A percentile compares a stretch with the other conserved stretches of the same genome.
phyloP scores from a whole-genome alignment of 345 rosid genomes.

The Firmiana major region DNA sequence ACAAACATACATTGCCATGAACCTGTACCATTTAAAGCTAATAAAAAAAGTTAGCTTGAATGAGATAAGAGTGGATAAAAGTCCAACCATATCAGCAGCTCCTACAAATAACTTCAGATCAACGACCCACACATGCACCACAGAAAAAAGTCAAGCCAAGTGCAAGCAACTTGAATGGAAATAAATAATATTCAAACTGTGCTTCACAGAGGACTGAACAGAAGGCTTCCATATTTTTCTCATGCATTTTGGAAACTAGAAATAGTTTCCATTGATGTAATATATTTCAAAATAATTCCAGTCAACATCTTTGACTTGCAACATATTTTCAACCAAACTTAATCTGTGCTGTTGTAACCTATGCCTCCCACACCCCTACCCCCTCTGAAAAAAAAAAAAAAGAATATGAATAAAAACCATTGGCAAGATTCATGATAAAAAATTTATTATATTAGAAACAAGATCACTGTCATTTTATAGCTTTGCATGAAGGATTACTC shows the following conservation, averaged over 20 bases:
- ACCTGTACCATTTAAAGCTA: slow-evolving; percentile 47
- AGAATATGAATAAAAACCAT: too few relatives aligned
- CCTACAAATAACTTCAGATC: not conserved
- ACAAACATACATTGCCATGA: slow-evolving; percentile 96
- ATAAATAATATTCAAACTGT: not conserved
- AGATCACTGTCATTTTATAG: too few relatives aligned
- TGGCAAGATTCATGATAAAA: too few relatives aligned
- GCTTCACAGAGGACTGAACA: not conserved
- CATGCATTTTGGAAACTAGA: not conserved
- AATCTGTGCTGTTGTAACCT: too few relatives aligned
- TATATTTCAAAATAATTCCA: not conserved
- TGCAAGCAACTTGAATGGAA: not conserved
- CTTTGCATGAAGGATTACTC: too few relatives aligned
- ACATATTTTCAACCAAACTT: too few relatives aligned
- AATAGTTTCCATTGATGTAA: not conserved
- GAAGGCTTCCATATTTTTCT: not conserved
- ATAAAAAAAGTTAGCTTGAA: slow-evolving; percentile 11
- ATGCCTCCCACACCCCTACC: too few relatives aligned
- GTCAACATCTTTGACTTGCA: not conserved
- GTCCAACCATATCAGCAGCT: not conserved
- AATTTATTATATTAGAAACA: too few relatives aligned
- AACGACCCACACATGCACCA: slow-evolving; percentile 4
- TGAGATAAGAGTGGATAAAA: not conserved
- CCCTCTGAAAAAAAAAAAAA: too few relatives aligned
- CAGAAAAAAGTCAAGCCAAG: not conserved